Conservation (phyloP, 2,329 filamentous ascomycete species). For the Fusarium nelsonii region DNA sequence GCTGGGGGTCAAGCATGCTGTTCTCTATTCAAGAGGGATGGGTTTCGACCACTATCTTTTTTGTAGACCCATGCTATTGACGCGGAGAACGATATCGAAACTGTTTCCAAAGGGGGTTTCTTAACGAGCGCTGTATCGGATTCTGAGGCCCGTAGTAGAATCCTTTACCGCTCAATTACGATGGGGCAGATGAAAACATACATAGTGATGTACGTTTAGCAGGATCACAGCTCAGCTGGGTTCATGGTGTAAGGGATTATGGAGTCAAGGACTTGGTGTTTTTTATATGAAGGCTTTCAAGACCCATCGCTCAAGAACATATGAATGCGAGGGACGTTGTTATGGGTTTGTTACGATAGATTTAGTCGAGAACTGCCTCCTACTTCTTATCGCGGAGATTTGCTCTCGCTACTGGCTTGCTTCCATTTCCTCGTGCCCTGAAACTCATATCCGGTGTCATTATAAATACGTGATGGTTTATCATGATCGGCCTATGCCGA, state of each 20-base stretch:
- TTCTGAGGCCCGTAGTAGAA: background rate
- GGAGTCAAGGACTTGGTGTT: conserved; percentile 44
- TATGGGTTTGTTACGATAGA: conserved; percentile 9
- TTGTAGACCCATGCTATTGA: background rate
- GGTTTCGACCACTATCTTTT: background rate
- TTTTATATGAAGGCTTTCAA: conserved; percentile 11
- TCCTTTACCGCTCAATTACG: background rate
- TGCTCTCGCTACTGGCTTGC: background rate
- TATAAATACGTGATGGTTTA: conserved; percentile 5
- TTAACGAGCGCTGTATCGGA: background rate
- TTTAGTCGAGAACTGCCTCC: conserved; percentile 4
- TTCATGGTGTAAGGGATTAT: conserved; percentile 36
- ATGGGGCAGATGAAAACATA: background rate
- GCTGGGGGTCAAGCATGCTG: background rate
- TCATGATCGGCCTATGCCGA: conserved; percentile 68
- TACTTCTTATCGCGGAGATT: background rate
- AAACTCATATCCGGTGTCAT: conserved; percentile 2
- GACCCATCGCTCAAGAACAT: background rate
- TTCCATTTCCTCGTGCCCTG: background rate
- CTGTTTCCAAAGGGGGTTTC: background rate
- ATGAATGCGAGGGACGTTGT: background rate
- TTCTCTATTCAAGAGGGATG: background rate
- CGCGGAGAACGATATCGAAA: background rate
- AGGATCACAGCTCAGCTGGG: conserved; percentile 10
- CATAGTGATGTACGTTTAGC: background rate